Conservation (phyloP, 345 rosid genomes). For the Syzygium oleosum region DNA sequence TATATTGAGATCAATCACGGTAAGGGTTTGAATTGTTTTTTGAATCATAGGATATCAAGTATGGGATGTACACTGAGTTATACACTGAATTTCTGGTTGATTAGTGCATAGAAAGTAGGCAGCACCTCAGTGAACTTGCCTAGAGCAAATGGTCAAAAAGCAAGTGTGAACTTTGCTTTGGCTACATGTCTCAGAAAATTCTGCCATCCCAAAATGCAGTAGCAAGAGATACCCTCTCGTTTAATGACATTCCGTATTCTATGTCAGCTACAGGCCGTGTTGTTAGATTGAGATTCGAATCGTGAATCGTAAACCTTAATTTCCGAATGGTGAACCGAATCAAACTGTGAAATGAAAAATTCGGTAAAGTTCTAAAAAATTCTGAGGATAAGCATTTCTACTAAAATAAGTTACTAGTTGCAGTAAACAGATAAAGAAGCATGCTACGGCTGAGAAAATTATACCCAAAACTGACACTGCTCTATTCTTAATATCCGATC, state of each 20-base stretch:
- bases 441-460: background rate
- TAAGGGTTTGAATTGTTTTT: background rate
- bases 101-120: background rate
- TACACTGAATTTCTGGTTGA: background rate
- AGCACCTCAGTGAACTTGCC: background rate
- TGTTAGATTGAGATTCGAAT: background rate
- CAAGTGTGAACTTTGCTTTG: background rate
- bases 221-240: background rate
- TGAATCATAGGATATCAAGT: background rate
- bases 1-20: background rate
- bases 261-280: background rate
- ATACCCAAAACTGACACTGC: background rate
- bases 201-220: background rate
- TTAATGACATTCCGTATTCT: background rate
- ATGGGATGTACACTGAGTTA: background rate
- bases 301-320: background rate
- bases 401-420: background rate
- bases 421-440: background rate
- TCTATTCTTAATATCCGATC: background rate
- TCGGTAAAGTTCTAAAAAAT: background rate
- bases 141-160: background rate
- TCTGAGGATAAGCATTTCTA: background rate
- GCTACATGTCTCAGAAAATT: background rate
- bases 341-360: background rate
- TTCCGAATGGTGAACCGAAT: background rate